Percentiles rank a stretch among this genome's conserved stretches.
Evolutionary conservation across 2,329 filamentous ascomycete species (phyloP).

Genomic region (Penicillium freii): DNA sequence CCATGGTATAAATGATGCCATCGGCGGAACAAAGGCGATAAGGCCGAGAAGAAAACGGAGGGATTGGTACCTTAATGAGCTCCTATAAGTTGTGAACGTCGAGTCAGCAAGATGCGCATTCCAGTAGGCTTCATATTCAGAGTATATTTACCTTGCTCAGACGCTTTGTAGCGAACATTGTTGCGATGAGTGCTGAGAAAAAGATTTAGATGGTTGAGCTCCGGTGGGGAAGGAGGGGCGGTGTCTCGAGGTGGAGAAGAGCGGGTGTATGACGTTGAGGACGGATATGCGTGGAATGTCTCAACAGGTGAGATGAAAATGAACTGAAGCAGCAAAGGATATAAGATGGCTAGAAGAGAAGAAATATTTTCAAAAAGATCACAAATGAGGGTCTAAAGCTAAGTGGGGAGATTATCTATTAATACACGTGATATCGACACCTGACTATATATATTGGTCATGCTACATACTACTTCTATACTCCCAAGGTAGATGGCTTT

Average conservation of each 20-base stretch:
- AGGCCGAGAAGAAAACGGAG: background rate
- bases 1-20: background rate
- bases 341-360: background rate
- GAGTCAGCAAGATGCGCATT: constrained; percentile 15
- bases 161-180: constrained; percentile 53
- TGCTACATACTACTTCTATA: background rate
- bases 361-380: background rate
- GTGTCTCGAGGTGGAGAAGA: constrained; percentile 4
- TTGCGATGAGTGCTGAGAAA: background rate
- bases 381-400: background rate
- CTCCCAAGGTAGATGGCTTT: too few species aligned
- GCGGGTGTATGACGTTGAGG: constrained; percentile 8
- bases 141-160: constrained; percentile 44
- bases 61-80: constrained; percentile 52
- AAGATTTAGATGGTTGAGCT: constrained; percentile 1
- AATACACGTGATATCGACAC: constrained; percentile 4
- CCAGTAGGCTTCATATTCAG: background rate
- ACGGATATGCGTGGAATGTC: background rate
- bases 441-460: constrained; percentile 1
- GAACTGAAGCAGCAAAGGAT: background rate
- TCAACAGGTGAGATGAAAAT: background rate
- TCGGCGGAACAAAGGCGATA: background rate
- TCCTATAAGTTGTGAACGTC: constrained; percentile 42
- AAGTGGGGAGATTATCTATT: background rate
- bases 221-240: constrained; percentile 9